A percentile compares a stretch with the other conserved stretches of the same genome.
Conservation (phyloP, 148 eudicot genomes). For the Persicaria maculosa region DNA sequence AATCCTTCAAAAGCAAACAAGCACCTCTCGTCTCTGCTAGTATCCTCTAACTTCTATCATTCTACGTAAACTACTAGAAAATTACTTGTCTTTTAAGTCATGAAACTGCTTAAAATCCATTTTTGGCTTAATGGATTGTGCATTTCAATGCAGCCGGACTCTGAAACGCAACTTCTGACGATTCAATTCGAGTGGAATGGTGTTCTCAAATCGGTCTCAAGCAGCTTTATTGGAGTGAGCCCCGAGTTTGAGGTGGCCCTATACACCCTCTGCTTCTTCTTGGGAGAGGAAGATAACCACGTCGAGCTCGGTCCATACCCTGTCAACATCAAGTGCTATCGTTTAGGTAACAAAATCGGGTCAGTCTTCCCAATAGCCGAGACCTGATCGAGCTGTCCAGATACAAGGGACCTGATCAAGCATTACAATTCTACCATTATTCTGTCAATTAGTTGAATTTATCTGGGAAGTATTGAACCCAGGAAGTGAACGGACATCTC, state of each 20-base stretch:
- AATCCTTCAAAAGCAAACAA: not conserved
- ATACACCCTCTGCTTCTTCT: slow-evolving; percentile 82
- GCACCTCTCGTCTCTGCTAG: too few species aligned
- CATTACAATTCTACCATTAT: too few species aligned
- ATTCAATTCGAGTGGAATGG: slow-evolving; percentile 96
- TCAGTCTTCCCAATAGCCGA: slow-evolving; percentile 88
- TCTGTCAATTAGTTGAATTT: too few species aligned
- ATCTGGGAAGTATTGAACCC: too few species aligned
- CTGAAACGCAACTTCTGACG: slow-evolving; percentile 81
- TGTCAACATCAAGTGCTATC: slow-evolving; percentile 89
- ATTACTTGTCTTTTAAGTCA: not conserved
- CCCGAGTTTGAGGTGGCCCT: slow-evolving; percentile 93
- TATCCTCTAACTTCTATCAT: too few species aligned
- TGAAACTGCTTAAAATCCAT: not conserved
- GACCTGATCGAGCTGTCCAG: slow-evolving; percentile 19
- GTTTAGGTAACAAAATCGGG: slow-evolving; percentile 64
- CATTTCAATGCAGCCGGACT: slow-evolving; percentile 67
- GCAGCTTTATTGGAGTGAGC: slow-evolving; percentile 86
- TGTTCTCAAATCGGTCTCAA: slow-evolving; percentile 72
- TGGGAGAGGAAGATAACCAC: slow-evolving; percentile 75
- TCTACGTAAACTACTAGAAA: too few species aligned
- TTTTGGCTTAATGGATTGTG: not conserved
- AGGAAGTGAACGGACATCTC: too few species aligned
- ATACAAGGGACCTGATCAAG: not conserved
- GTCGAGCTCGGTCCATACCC: slow-evolving; percentile 81